Base-by-base conservation (phyloP, 441 rosid species). In the Lepidium campestre region DNA sequence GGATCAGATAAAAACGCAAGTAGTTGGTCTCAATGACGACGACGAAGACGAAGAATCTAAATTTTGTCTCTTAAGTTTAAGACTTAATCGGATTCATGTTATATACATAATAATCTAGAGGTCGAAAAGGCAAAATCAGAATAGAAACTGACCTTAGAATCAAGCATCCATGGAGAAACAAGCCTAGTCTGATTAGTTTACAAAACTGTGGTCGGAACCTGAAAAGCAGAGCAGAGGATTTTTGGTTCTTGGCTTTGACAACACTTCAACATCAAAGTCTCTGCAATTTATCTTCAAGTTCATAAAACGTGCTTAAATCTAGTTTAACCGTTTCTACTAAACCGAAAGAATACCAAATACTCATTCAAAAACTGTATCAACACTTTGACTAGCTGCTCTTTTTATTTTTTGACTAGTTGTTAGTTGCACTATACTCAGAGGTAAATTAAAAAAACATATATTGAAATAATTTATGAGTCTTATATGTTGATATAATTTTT, bases 111-210 rank as follows among this genome's bases (percentile, higher is more conserved):
- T 31, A 20, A 1, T 17, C 3, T 11, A 15, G 13, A 29, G 32
- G 7, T 25, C 13, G 6, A 13, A 63, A 14, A 50, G 55, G 10
- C 54, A 62, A 27, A 34, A 31, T 37, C 67, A 40, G 44, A 39
- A 29, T 3, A 39, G n/a, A 50, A 49, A 68, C 77, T 68, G 59
- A 74, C 77, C 74, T 68, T 37, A 68, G 49, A 67, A 73, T 46
- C 62, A 36, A 59, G 67, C 56, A 39, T 58, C 71, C 32, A 65
- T 72, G 67, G 57, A 67, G 73, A 27, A 44, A 44, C 34, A 65
- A 48, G 34, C 39, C 23, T 13, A 35, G 27, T 36, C 46, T 46
- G 14, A 25, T 31, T 46, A 34, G n/a, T 61, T 29, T 18, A 27
- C 8, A 27, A 18, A 54, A 34, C 10, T 34, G 19, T 46, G 20